Percentiles rank a stretch among this genome's conserved stretches.
Conservation (phyloP, 2,329 filamentous ascomycete species). For the Achaetomium macrosporum region DNA sequence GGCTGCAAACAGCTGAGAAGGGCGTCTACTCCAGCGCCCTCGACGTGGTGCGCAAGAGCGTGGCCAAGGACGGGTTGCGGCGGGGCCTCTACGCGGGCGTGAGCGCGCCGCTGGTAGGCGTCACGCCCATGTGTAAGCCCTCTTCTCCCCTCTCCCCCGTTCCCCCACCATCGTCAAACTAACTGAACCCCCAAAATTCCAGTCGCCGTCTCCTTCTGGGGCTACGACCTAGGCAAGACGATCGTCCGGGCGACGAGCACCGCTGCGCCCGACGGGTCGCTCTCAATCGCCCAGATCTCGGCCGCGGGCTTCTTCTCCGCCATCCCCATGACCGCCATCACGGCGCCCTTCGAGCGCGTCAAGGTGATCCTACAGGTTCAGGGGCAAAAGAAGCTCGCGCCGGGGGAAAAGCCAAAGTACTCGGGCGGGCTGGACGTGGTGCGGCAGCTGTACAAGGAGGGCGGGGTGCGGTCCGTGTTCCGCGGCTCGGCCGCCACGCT, state of each 20-base stretch:
- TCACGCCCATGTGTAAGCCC: slow-evolving; percentile 93
- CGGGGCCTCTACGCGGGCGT: slow-evolving; percentile 94
- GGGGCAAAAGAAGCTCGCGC: slow-evolving; percentile 76
- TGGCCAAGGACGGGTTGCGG: slow-evolving; percentile 76
- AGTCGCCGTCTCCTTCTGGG: slow-evolving; percentile 72
- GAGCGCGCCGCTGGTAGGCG: slow-evolving; percentile 86
- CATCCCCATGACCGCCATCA: slow-evolving; percentile 95
- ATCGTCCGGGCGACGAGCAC: slow-evolving; percentile 66
- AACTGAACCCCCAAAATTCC: not conserved
- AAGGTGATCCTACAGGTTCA: slow-evolving; percentile 98
- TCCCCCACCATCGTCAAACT: slow-evolving; percentile 3
- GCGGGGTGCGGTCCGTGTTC: slow-evolving; percentile 87
- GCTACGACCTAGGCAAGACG: slow-evolving; percentile 91
- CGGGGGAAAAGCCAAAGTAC: slow-evolving; percentile 91
- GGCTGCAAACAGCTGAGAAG: slow-evolving; percentile 89
- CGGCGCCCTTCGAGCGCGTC: slow-evolving; percentile 97
- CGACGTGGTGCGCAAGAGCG: slow-evolving; percentile 83
- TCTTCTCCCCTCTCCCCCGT: not conserved
- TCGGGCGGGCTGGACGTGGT: slow-evolving; percentile 84
- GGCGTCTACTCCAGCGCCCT: slow-evolving; percentile 86
- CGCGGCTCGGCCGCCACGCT: slow-evolving; percentile 85
- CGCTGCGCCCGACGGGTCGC: slow-evolving; percentile 61
- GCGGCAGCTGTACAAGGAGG: slow-evolving; percentile 84
- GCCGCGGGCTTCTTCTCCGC: slow-evolving; percentile 96
- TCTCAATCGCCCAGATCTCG: slow-evolving; percentile 80